Base-by-base conservation (phyloP, 2,329 filamentous ascomycete genomes). In the Ascochyta viciae-villosae region DNA sequence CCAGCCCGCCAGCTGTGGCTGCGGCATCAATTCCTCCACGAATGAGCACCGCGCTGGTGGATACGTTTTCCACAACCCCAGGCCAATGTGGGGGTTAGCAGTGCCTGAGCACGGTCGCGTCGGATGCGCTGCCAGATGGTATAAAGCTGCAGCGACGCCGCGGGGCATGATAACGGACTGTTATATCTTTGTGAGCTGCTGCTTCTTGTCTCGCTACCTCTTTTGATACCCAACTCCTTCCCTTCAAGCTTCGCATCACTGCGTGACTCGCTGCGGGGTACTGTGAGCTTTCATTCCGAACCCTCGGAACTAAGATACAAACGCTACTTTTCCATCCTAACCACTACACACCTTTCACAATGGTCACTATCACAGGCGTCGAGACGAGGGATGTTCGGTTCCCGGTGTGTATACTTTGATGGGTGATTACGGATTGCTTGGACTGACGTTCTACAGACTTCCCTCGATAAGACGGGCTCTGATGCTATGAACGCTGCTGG, bases 401-500 rank as follows among this genome's bases (percentile, higher is more conserved):
- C 62, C 80, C 80, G 31, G 78, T 80, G 68, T 46, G 76, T 64
- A 1, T 1, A 12, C 2, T 7, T 19, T 34, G n/a, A 8, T n/a
- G 3, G 3, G 19, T 19, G 19, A 19, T 2, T 19, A 19, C 19
- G 19, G 19, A 19, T 19, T 19, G 19, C 19, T 19, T 19, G 19
- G 19, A 19, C 8, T 19, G 0, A 6, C 8, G 16, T 31, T 1
- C 2, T 9, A 15, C 57, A 85, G 76, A 97, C 92, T n/a, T 96
- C 92, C 37, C 87, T 97, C 58, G 92, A 96, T 79, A 95, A 94
- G 81, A 96, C 92, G n/a, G 92, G 92, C 69, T 96, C 91, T 8
- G 93, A 97, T 85, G 93, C 92, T 71, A 97, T 96, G 93, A 96
- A 97, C 73, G 90, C 91, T 3, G 92, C 92, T 2, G 90, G 92